phyloP scores from a whole-genome alignment of 257 asterid species.

The Leonotis leonurus region DNA sequence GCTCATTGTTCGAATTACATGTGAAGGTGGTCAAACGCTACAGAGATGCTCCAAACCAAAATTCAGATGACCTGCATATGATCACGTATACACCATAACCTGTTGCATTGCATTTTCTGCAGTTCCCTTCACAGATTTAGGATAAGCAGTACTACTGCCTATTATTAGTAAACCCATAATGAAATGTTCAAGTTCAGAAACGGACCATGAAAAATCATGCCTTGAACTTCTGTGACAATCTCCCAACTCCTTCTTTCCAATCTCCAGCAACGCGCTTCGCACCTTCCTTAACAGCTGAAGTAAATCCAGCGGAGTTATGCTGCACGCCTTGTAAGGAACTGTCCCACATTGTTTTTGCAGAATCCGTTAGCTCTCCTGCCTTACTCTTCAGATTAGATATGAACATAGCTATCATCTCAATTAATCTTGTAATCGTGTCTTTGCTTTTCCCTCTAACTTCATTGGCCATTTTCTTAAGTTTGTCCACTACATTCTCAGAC shows the following conservation, averaged over 20 bases:
- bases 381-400: constrained; percentile 45
- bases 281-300: constrained; percentile 50
- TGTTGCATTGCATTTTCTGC: constrained; percentile 3
- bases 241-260: constrained; percentile 83
- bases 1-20: neutral
- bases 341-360: constrained; percentile 31
- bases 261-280: constrained; percentile 71
- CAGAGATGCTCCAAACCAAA: neutral
- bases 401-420: constrained; percentile 41
- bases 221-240: constrained; percentile 78
- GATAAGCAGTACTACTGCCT: constrained; percentile 12
- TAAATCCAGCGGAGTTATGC: constrained; percentile 32
- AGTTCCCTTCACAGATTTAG: constrained; percentile 2
- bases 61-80: neutral
- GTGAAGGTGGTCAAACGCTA: neutral
- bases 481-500: constrained; percentile 66
- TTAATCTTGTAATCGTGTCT: constrained; percentile 50
- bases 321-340: constrained; percentile 43
- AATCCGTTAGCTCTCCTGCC: constrained; percentile 49
- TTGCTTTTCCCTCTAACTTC: constrained; percentile 56
- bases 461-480: constrained; percentile 61
- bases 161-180: neutral
- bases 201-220: constrained; percentile 33
- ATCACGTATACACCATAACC: neutral
- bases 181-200: neutral